Evolutionary conservation across 78 protist species (phyloP).

Genomic region (Tieghemostelium lacteum): DNA sequence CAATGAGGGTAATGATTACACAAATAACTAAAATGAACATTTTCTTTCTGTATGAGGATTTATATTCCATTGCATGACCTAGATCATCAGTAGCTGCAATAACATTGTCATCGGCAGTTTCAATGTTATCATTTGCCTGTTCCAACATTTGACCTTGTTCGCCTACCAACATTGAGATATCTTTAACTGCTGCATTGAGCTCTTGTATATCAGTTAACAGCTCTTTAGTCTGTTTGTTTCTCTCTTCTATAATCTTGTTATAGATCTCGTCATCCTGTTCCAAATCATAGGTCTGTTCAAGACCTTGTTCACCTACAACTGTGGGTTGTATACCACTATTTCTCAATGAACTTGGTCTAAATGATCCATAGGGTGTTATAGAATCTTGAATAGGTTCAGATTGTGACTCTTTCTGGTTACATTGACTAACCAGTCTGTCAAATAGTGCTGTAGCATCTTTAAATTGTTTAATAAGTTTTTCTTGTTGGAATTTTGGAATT

Average conservation of each 20-base stretch:
- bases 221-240: slow-evolving; percentile 42
- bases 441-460: slow-evolving; percentile 23
- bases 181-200: slow-evolving; percentile 20
- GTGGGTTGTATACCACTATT: not conserved
- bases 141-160: slow-evolving; percentile 42
- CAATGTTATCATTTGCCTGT: slow-evolving; percentile 23
- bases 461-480: slow-evolving; percentile 47
- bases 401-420: slow-evolving; percentile 18
- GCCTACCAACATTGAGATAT: slow-evolving; percentile 28
- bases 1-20: slow-evolving; percentile 19
- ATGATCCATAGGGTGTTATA: not conserved
- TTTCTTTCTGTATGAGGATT: slow-evolving; percentile 51
- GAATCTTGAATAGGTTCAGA: slow-evolving; percentile 23
- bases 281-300: not conserved
- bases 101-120: slow-evolving; percentile 10
- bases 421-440: slow-evolving; percentile 2
- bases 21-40: slow-evolving; percentile 31
- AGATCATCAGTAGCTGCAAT: slow-evolving; percentile 36
- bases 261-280: slow-evolving; percentile 22
- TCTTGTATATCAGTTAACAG: slow-evolving; percentile 14
- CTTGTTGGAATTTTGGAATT: slow-evolving; percentile 44
- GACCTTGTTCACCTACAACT: not conserved
- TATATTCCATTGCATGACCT: slow-evolving; percentile 40
- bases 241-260: slow-evolving; percentile 37
- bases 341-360: no score